Evolutionary conservation across 345 rosid genomes (phyloP), one percentile per base, ranked within the genome.

Genomic region (Hibiscus syriacus): DNA sequence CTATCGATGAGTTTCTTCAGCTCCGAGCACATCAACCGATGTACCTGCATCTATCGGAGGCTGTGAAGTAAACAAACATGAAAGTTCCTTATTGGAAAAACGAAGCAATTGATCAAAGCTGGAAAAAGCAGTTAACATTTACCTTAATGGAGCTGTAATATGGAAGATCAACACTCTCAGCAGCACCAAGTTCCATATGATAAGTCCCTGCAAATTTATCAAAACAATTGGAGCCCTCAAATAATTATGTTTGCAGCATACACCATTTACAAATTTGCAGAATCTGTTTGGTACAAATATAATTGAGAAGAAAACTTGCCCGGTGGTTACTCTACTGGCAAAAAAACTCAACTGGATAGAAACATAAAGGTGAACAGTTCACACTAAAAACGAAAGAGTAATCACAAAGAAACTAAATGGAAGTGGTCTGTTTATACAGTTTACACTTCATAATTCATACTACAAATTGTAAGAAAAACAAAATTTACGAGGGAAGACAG

Each of bases 21-120:
- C 71, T 82, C 77, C 25, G 55, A 65, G 77, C 86, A 79, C 77
- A 82, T 75, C 48, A 68, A 69, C 2, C 72, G 70, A 50, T 82
- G 86, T 55, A 82, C 77, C 86, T 82, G 76, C 77, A 64, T 29
- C 23, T 48, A 48, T 32, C 7, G 38, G 53, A n/a, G 46, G 58
- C 0, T 23, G 36, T 43, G 59, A 48, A 27, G 46, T 56, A 22
- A 10, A 48, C 23, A 48, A 23, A 22, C 13, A 23, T 3, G 8
- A 34, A 3, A 34, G 32, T 7, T 3, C 25, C 13, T 2, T 58
- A 14, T 8, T 41, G 46, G 46, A 41, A 8, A 41, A 41, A 2
- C 5, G 5, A 30, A 5, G 2, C 34, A 30, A 2, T 2, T 30
- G 2, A 30, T 5, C 2, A 30, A 30, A 30, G 34, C 5, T 2